A percentile compares a stretch with the other conserved stretches of the same genome.
Evolutionary conservation across 352 stramenopile species (phyloP).

Genomic region (Globisporangium cylindrosporum): DNA sequence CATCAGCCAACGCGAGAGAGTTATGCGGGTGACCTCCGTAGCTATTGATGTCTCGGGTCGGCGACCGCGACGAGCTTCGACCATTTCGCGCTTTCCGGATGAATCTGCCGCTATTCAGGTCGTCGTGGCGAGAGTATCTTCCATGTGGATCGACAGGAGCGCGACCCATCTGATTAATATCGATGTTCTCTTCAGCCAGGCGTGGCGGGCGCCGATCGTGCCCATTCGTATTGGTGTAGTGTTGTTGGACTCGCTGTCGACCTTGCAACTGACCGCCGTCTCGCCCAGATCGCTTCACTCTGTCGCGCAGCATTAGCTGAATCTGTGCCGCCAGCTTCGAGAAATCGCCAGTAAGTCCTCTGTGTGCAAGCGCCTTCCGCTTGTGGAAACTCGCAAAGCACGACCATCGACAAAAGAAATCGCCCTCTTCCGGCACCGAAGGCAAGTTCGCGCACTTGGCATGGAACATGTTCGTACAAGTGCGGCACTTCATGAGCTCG

Average conservation of each 20-base stretch:
- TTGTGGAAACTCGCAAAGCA: constrained; percentile 59
- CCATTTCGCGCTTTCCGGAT: background rate
- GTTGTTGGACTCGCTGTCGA: background rate
- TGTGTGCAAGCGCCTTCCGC: constrained; percentile 17
- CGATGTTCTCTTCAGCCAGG: constrained; percentile 5
- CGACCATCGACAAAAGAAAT: constrained; percentile 61
- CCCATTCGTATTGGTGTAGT: constrained; percentile 2
- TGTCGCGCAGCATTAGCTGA: constrained; percentile 30
- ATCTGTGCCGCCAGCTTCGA: constrained; percentile 44
- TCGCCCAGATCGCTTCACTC: background rate
- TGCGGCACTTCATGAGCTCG: constrained; percentile 53
- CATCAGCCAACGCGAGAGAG: background rate
- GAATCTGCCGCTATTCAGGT: background rate
- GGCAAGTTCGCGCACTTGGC: constrained; percentile 61
- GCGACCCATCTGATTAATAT: constrained; percentile 7
- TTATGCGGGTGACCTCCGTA: constrained; percentile 1
- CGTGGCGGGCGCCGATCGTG: constrained; percentile 3
- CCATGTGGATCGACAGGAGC: background rate
- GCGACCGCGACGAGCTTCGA: constrained; percentile 12
- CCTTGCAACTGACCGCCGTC: background rate
- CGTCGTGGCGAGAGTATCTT: background rate
- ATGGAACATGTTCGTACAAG: constrained; percentile 55
- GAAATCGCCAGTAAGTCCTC: constrained; percentile 29
- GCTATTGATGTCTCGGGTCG: constrained; percentile 8
- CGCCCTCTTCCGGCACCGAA: constrained; percentile 56